These are phyloP conservation scores for Penicillium brevicompactum DNA, from an alignment of 2,329 filamentous ascomycete species.

Conservation along the genomic window DNA sequence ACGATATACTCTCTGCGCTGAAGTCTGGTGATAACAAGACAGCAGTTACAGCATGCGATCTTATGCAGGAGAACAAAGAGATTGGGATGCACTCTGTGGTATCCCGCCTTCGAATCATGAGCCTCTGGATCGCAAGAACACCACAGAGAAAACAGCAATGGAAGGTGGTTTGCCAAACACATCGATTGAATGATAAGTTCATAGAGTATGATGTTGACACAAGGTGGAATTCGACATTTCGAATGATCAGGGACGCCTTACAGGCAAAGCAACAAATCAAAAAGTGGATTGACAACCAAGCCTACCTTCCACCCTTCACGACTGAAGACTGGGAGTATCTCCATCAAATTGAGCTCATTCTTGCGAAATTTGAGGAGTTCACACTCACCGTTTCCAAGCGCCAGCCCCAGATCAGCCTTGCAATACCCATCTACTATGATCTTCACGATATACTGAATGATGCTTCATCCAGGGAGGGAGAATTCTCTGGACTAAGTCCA, in stretches of 20 bases:
- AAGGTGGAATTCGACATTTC: constrained; percentile 11
- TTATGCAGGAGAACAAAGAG: too few species aligned
- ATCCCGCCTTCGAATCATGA: too few species aligned
- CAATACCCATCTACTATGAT: constrained; percentile 7
- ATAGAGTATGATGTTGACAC: background rate
- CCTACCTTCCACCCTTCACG: constrained; percentile 4
- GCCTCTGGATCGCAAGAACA: too few species aligned
- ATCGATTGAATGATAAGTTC: too few species aligned
- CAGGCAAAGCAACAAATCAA: constrained; percentile 5
- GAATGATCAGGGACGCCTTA: constrained; percentile 6
- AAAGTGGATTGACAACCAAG: constrained; percentile 4
- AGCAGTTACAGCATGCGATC: too few species aligned
- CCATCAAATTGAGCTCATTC: constrained; percentile 4
- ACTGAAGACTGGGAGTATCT: constrained; percentile 5
- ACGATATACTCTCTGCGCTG: constrained; percentile 5
- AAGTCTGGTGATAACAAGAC: background rate
- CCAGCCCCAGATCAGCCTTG: constrained; percentile 7
- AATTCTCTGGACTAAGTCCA: constrained; percentile 3
- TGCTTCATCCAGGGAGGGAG: background rate
- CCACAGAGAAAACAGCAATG: too few species aligned
- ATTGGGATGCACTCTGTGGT: too few species aligned
- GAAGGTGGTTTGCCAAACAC: too few species aligned
- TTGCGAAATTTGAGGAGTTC: constrained; percentile 5
- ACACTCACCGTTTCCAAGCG: constrained; percentile 4
- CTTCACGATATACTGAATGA: constrained; percentile 11